These are phyloP conservation scores for Phylloporus scabripes DNA, from an alignment of 768 basidiomycete species.

Conservation along the genomic window DNA sequence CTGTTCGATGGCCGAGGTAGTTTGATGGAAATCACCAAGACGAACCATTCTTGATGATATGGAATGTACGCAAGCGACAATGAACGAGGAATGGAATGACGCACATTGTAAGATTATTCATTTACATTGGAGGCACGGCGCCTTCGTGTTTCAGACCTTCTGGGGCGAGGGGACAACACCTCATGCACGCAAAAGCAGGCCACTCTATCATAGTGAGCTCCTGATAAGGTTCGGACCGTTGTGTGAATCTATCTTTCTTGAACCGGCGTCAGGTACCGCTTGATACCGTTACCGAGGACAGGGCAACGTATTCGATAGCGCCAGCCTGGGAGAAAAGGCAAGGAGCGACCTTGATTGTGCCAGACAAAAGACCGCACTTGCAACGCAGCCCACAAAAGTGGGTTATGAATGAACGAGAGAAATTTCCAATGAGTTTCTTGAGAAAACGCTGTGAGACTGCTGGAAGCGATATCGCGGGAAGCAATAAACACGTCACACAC, in stretches of 20 bases:
- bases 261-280: not conserved
- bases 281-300: not conserved
- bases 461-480: not conserved
- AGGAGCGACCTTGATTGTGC: not conserved
- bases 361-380: not conserved
- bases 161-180: constrained; percentile 6
- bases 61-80: not conserved
- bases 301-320: not conserved
- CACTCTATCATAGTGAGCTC: not conserved
- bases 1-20: too few relatives aligned
- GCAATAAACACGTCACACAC: not conserved
- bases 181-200: not conserved
- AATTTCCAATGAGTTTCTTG: too few relatives aligned
- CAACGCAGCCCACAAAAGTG: not conserved
- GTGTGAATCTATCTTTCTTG: not conserved
- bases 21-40: too few relatives aligned
- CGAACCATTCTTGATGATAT: too few relatives aligned
- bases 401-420: not conserved
- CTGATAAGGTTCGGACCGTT: not conserved
- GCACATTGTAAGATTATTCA: not conserved
- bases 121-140: not conserved
- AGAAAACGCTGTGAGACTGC: not conserved
- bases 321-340: not conserved
- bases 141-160: constrained; percentile 1
- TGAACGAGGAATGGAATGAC: too few relatives aligned